phyloP scores from a whole-genome alignment of 106 monocot genomes.

The Apostasia shenzhenica region DNA sequence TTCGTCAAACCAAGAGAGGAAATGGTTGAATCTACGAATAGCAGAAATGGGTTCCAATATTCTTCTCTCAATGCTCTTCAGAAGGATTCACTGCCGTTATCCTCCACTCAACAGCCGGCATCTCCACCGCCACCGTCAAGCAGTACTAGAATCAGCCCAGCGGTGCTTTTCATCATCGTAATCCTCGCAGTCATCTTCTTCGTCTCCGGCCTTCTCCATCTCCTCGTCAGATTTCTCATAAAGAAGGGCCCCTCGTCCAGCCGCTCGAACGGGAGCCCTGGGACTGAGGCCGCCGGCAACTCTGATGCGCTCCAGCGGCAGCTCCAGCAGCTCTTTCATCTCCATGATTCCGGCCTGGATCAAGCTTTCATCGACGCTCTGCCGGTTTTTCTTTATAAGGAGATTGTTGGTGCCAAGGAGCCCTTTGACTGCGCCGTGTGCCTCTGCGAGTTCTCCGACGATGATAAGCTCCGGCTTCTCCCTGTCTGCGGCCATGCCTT shows the following conservation, averaged over 20 bases:
- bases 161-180: conserved; percentile 78
- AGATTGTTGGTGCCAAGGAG: conserved; percentile 75
- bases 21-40: conserved; percentile 13
- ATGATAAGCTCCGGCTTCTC: conserved; percentile 76
- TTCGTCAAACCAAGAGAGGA: conserved; percentile 12
- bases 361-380: conserved; percentile 90
- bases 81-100: conserved; percentile 22
- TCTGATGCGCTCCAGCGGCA: conserved; percentile 73
- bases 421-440: conserved; percentile 96
- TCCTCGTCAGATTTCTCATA: conserved; percentile 65
- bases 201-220: conserved; percentile 81
- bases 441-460: conserved; percentile 61
- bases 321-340: conserved; percentile 91
- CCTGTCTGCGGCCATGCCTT: conserved; percentile 90
- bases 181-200: conserved; percentile 89
- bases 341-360: conserved; percentile 90
- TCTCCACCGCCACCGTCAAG: conserved; percentile 17
- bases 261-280: conserved; percentile 7
- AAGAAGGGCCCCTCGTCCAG: conserved; percentile 30
- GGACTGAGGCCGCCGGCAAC: conserved; percentile 11
- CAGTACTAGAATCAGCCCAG: conserved; percentile 67
- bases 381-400: conserved; percentile 80
- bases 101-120: conserved; percentile 17
- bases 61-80: not conserved
- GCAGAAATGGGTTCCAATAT: conserved; percentile 3